Evolutionary conservation across 202 grass and related monocot species (phyloP).

Genomic region (Cymbopogon flexuosus): DNA sequence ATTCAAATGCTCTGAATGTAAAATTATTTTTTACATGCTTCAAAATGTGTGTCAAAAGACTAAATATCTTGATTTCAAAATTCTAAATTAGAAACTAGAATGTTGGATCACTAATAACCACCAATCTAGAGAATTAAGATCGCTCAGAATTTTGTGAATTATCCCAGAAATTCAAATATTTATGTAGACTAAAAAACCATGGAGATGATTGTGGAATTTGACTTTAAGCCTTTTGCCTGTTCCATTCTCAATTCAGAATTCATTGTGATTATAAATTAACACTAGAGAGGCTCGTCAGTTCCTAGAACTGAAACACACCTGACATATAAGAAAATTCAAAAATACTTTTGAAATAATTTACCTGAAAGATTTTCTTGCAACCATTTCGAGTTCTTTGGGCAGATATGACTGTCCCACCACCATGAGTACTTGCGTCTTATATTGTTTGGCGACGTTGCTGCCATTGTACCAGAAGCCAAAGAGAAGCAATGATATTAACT

Average conservation of each 20-base stretch:
- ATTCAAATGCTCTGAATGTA: not conserved
- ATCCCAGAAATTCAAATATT: not conserved
- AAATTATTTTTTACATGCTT: not conserved
- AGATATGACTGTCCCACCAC: constrained; percentile 73
- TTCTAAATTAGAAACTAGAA: not conserved
- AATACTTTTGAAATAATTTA: constrained; percentile 29
- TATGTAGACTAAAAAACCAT: constrained; percentile 21
- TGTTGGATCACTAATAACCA: not conserved
- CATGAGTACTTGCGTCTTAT: constrained; percentile 47
- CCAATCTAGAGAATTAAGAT: not conserved
- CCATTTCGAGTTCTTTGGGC: constrained; percentile 78
- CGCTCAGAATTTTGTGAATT: not conserved
- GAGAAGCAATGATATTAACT: not conserved
- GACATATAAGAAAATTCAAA: not conserved
- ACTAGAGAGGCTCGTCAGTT: not conserved
- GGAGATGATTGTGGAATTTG: not conserved
- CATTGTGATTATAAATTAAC: not conserved
- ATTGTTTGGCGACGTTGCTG: constrained; percentile 26
- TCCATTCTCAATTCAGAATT: constrained; percentile 10
- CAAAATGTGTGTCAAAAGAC: not conserved
- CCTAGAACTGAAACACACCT: constrained; percentile 8
- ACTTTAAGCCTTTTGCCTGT: not conserved
- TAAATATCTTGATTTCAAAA: not conserved
- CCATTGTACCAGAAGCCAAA: constrained; percentile 36
- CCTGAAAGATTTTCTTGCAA: constrained; percentile 68